phyloP scores from a whole-genome alignment of 2,329 filamentous ascomycete genomes.

The Arthrobotrys conoides region DNA sequence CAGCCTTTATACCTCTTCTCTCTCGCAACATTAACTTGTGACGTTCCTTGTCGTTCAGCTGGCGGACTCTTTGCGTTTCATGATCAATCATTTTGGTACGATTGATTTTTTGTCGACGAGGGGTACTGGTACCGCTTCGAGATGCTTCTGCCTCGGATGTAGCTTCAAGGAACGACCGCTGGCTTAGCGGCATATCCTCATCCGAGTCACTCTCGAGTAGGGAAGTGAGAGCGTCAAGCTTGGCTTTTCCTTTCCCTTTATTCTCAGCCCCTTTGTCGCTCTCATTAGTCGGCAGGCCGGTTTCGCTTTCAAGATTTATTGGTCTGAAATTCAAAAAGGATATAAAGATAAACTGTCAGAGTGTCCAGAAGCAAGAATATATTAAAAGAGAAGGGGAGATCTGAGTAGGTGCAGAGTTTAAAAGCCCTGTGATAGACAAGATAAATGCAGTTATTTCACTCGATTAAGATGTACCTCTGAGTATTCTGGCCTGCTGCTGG shows the following conservation, averaged over 20 bases:
- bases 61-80: conserved; percentile 34
- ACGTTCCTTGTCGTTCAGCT: conserved; percentile 21
- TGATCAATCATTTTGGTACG: conserved; percentile 42
- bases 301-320: conserved; percentile 7
- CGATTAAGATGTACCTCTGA: conserved; percentile 51
- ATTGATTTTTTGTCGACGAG: conserved; percentile 43
- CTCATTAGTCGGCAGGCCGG: neutral
- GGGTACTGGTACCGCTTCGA: conserved; percentile 23
- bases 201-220: conserved; percentile 25
- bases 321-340: conserved; percentile 15
- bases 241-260: conserved; percentile 26
- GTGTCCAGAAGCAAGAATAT: neutral
- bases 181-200: conserved; percentile 17
- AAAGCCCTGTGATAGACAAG: neutral
- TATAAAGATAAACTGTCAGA: conserved; percentile 37
- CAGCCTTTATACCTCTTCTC: conserved; percentile 7
- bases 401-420: neutral
- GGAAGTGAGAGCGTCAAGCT: neutral
- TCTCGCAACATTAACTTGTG: conserved; percentile 3
- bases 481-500: conserved; percentile 1
- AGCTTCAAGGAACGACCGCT: conserved; percentile 1
- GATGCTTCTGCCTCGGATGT: conserved; percentile 12
- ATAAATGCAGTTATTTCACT: conserved; percentile 10
- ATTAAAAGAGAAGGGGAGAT: neutral
- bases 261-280: conserved; percentile 30